Evolutionary conservation across 768 basidiomycete species (phyloP).

Genomic region (Amanita brunnescens): DNA sequence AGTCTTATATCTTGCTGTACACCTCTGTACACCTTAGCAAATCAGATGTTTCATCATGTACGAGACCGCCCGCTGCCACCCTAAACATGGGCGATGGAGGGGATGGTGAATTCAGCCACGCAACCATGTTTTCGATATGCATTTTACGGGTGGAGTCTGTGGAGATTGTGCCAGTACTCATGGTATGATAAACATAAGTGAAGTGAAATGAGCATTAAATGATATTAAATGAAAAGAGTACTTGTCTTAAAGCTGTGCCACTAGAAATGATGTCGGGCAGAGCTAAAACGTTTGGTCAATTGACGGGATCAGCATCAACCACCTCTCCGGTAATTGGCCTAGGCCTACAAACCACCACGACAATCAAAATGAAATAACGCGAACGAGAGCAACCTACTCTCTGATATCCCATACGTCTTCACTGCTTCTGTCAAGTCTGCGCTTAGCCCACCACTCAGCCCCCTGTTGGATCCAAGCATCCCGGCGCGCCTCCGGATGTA

Average conservation of each 20-base stretch:
- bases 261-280: background rate
- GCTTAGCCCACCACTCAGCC: constrained; percentile 92
- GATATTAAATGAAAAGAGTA: background rate
- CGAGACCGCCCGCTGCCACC: too few species aligned
- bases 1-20: too few species aligned
- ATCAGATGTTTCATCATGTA: too few species aligned
- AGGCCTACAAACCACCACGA: constrained; percentile 1
- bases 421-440: constrained; percentile 70
- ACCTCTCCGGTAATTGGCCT: constrained; percentile 1
- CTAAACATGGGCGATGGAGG: too few species aligned
- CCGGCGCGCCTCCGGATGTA: constrained; percentile 68
- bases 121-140: too few species aligned
- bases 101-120: too few species aligned
- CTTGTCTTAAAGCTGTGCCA: background rate
- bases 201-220: too few species aligned
- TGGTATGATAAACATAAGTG: too few species aligned
- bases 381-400: constrained; percentile 39
- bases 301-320: background rate
- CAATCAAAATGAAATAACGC: background rate
- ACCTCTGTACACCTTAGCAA: too few species aligned
- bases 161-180: too few species aligned
- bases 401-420: constrained; percentile 93
- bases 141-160: too few species aligned
- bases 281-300: background rate
- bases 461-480: constrained; percentile 79